Evolutionary conservation across 2,329 filamentous ascomycete genomes (phyloP).

Genomic region (Exophiala bonariae): DNA sequence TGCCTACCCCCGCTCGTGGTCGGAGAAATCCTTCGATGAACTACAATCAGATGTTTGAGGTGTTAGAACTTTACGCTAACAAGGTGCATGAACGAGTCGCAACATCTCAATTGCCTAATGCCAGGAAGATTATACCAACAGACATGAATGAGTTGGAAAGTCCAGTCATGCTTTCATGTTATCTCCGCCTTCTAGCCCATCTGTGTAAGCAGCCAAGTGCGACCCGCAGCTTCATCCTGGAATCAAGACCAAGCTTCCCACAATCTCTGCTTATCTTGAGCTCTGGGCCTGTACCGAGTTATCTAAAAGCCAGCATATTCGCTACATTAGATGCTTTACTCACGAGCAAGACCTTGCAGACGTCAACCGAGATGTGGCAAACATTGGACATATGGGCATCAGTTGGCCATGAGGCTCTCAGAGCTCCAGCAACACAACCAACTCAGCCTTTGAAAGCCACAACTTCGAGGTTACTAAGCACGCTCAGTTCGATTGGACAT

Average conservation of each 20-base stretch:
- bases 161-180: constrained; percentile 94
- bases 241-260: constrained; percentile 67
- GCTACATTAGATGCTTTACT: constrained; percentile 74
- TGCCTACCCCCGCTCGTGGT: constrained; percentile 67
- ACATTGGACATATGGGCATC: constrained; percentile 27
- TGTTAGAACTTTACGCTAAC: constrained; percentile 79
- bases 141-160: constrained; percentile 88
- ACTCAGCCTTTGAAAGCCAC: constrained; percentile 34
- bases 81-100: constrained; percentile 73
- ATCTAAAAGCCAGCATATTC: constrained; percentile 82
- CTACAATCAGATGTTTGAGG: constrained; percentile 89
- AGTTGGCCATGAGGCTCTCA: constrained; percentile 20
- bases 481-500: constrained; percentile 71
- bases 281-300: constrained; percentile 71
- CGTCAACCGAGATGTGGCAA: constrained; percentile 65
- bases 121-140: constrained; percentile 62
- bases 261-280: constrained; percentile 77
- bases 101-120: constrained; percentile 56
- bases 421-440: constrained; percentile 9
- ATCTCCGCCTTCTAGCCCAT: constrained; percentile 83
- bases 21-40: constrained; percentile 81
- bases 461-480: constrained; percentile 54
- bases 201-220: constrained; percentile 71
- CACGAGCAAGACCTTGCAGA: constrained; percentile 66
- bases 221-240: constrained; percentile 73